Evolutionary conservation across 2,329 filamentous ascomycete genomes (phyloP).

Genomic region (Lizonia empirigonia): DNA sequence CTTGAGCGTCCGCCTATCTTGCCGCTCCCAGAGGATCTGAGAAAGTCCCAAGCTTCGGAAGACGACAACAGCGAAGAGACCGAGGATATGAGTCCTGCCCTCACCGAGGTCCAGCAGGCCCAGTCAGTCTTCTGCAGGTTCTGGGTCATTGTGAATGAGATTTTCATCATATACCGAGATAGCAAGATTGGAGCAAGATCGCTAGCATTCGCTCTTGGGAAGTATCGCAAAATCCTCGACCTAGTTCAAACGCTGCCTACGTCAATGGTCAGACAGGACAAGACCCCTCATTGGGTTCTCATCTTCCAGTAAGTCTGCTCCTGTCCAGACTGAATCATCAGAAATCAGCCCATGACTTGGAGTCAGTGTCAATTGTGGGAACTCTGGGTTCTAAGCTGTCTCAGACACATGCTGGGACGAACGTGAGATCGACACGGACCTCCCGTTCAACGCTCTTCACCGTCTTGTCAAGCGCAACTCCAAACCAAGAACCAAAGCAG

Average conservation of each 20-base stretch:
- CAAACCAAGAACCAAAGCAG: not conserved
- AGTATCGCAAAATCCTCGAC: constrained; percentile 14
- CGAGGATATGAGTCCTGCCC: not conserved
- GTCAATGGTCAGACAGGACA: constrained; percentile 5
- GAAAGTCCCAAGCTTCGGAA: not conserved
- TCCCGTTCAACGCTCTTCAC: too few species aligned
- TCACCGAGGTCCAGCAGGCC: constrained; percentile 9
- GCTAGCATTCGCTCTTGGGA: constrained; percentile 18
- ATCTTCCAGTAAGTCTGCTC: constrained; percentile 19
- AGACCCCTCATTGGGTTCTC: constrained; percentile 12
- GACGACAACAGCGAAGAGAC: not conserved
- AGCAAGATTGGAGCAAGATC: constrained; percentile 7
- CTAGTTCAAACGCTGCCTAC: constrained; percentile 6
- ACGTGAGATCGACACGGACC: too few species aligned
- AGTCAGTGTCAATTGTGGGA: not conserved
- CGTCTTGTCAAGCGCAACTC: too few species aligned
- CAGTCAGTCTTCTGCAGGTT: constrained; percentile 15
- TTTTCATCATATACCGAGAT: constrained; percentile 17
- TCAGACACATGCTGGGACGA: not conserved
- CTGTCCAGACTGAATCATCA: not conserved
- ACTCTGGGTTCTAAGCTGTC: not conserved
- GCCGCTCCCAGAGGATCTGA: constrained; percentile 9
- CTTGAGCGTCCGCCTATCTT: constrained; percentile 13
- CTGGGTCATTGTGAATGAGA: constrained; percentile 17
- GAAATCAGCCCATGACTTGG: not conserved